A percentile compares a stretch with the other conserved stretches of the same genome.
These are phyloP conservation scores for Marsdenia floribunda DNA, from an alignment of 257 asterid genomes.

Conservation along the genomic window DNA sequence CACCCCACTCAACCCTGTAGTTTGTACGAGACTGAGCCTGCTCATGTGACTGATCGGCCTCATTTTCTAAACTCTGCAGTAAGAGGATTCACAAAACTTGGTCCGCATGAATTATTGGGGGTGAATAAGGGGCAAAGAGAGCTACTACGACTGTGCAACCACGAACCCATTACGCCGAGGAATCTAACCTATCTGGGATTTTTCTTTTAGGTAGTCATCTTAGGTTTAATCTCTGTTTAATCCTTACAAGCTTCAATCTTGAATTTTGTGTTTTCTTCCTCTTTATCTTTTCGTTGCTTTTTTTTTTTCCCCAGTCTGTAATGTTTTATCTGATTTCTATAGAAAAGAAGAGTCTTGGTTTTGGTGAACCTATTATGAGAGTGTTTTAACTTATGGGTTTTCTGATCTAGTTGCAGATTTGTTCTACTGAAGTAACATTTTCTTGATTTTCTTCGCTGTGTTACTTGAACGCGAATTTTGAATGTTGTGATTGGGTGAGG, in stretches of 20 bases:
- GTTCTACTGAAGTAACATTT: constrained; percentile 8
- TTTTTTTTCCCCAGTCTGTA: too few relatives aligned
- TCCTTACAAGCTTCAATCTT: constrained; percentile 13
- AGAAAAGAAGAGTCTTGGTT: constrained; percentile 8
- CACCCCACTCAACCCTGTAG: too few relatives aligned
- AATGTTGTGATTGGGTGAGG: constrained; percentile 8
- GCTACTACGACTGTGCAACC: constrained; percentile 10
- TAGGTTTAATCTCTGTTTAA: neutral
- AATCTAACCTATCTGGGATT: neutral
- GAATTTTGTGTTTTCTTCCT: neutral
- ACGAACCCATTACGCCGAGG: neutral
- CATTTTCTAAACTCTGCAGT: too few relatives aligned
- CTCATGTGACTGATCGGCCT: too few relatives aligned
- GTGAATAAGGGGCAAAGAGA: neutral
- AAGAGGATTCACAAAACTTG: too few relatives aligned
- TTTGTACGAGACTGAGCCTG: too few relatives aligned
- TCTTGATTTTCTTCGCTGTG: constrained; percentile 1
- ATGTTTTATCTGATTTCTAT: too few relatives aligned
- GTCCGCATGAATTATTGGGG: too few relatives aligned
- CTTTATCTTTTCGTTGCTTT: neutral
- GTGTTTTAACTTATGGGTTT: constrained; percentile 7
- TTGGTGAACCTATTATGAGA: neutral
- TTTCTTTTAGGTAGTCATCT: constrained; percentile 29
- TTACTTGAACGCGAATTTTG: constrained; percentile 15
- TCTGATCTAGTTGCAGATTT: constrained; percentile 17